Percentiles rank a stretch among this genome's conserved stretches.
phyloP scores from a whole-genome alignment of 306 rosid genomes.

The Alnus glutinosa region DNA sequence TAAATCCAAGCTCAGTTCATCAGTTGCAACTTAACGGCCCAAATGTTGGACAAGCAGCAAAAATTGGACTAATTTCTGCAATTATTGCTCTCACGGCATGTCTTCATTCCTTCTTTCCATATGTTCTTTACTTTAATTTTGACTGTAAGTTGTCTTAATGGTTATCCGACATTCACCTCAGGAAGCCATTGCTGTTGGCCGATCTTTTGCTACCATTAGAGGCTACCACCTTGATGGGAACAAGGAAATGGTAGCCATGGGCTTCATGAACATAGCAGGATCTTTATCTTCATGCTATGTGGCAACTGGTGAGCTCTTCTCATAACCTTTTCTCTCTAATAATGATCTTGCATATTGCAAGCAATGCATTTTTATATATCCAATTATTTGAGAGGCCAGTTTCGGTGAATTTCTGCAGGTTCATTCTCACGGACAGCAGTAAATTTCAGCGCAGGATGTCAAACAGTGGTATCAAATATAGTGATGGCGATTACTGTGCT shows the following conservation, averaged over 20 bases:
- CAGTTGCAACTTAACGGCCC: conserved; percentile 61
- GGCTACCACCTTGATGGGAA: conserved; percentile 93
- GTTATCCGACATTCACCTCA: conserved; percentile 14
- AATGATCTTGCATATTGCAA: not conserved
- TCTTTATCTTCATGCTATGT: conserved; percentile 86
- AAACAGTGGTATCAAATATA: conserved; percentile 54
- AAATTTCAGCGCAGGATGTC: conserved; percentile 55
- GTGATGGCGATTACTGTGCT: conserved; percentile 62
- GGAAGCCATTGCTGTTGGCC: conserved; percentile 89
- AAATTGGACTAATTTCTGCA: conserved; percentile 71
- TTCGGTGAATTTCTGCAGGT: conserved; percentile 33
- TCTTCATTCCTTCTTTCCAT: not conserved
- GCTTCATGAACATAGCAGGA: conserved; percentile 83
- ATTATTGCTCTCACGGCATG: conserved; percentile 83
- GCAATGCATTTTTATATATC: not conserved
- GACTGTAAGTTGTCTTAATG: not conserved
- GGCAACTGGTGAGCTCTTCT: conserved; percentile 63
- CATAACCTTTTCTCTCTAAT: not conserved
- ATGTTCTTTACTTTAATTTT: not conserved
- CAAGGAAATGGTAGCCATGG: conserved; percentile 93
- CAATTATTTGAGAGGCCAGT: not conserved
- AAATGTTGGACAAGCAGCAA: conserved; percentile 68
- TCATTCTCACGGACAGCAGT: conserved; percentile 60
- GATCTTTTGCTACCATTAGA: conserved; percentile 80
- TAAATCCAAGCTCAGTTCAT: conserved; percentile 72